Conservation (phyloP, 1,139 yeast species). For the Hyphopichia burtonii region DNA sequence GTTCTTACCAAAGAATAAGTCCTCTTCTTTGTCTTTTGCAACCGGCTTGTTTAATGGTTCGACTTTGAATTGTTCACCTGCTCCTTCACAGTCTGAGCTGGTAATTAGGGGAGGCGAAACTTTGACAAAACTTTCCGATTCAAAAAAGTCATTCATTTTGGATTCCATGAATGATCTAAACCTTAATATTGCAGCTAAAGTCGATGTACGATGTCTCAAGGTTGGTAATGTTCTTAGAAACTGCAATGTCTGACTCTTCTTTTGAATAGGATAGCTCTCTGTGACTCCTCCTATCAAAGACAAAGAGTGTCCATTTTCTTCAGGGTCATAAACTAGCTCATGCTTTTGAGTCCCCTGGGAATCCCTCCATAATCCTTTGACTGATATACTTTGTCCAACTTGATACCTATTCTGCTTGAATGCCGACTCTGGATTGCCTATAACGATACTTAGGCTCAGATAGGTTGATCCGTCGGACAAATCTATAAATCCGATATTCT, state of each 20-base stretch:
- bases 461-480: slow-evolving; percentile 72
- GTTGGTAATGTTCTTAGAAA: slow-evolving; percentile 69
- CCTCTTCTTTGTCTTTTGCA: slow-evolving; percentile 13
- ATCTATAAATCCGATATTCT: slow-evolving; percentile 78
- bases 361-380: slow-evolving; percentile 32
- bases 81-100: slow-evolving; percentile 95
- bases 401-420: slow-evolving; percentile 46
- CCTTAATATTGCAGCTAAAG: slow-evolving; percentile 65
- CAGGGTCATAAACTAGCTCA: slow-evolving; percentile 30
- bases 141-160: slow-evolving; percentile 55
- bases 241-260: slow-evolving; percentile 66
- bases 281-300: slow-evolving; percentile 53
- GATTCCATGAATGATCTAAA: slow-evolving; percentile 68
- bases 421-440: slow-evolving; percentile 35
- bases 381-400: slow-evolving; percentile 42
- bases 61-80: slow-evolving; percentile 81
- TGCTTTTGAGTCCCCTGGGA: slow-evolving; percentile 33
- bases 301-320: slow-evolving; percentile 19
- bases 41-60: slow-evolving; percentile 18
- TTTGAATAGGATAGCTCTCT: slow-evolving; percentile 76
- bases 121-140: slow-evolving; percentile 55
- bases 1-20: slow-evolving; percentile 60
- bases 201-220: slow-evolving; percentile 72
- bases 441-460: slow-evolving; percentile 57
- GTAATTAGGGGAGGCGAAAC: slow-evolving; percentile 87